Percentiles rank a stretch among this genome's conserved stretches.
Evolutionary conservation across 2,329 filamentous ascomycete genomes (phyloP).

Genomic region (Lasiodiplodia hormozganensis): DNA sequence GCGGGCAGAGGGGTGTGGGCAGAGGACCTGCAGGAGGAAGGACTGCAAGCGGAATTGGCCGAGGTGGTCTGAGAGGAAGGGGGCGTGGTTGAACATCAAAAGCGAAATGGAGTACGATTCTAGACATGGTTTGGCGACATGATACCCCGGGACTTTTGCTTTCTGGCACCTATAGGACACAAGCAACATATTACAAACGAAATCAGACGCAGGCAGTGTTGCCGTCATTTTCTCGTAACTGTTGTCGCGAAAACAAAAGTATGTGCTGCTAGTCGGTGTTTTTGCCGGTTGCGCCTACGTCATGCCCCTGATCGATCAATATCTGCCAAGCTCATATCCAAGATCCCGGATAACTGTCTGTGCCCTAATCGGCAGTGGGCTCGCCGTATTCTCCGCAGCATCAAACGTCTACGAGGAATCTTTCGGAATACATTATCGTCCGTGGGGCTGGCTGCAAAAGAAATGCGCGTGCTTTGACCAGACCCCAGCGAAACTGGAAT

Average conservation of each 20-base stretch:
- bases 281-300: not conserved
- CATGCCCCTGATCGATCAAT: not conserved
- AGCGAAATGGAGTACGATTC: not conserved
- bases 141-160: constrained; percentile 18
- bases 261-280: not conserved
- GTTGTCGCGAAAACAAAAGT: not conserved
- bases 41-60: constrained; percentile 21
- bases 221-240: not conserved
- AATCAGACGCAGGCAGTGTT: not conserved
- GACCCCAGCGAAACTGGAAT: not conserved
- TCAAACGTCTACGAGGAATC: constrained; percentile 8
- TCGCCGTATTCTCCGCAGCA: not conserved
- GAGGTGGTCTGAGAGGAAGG: constrained; percentile 12
- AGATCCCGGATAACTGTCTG: not conserved
- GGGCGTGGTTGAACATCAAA: constrained; percentile 7
- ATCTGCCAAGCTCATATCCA: constrained; percentile 6
- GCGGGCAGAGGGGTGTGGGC: constrained; percentile 57
- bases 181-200: not conserved
- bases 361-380: not conserved
- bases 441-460: constrained; percentile 1
- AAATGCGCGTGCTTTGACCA: not conserved
- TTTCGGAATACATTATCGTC: constrained; percentile 1
- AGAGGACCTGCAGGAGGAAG: constrained; percentile 33
- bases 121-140: constrained; percentile 17
- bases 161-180: not conserved